phyloP scores from a whole-genome alignment of 306 rosid species.

The Glycyrrhiza uralensis region DNA sequence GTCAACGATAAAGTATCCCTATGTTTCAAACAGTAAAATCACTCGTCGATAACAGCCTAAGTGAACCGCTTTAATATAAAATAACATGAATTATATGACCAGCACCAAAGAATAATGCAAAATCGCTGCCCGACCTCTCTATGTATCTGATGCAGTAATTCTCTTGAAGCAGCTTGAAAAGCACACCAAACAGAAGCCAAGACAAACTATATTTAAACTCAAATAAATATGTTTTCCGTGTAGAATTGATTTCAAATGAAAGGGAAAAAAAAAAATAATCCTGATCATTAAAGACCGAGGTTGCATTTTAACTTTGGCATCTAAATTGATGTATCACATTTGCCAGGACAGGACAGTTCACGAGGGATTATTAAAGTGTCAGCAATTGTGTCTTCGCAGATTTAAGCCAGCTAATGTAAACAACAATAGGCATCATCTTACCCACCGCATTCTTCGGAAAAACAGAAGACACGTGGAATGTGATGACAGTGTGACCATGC shows the following conservation, averaged over 20 bases:
- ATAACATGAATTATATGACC: neutral
- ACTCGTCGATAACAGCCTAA: neutral
- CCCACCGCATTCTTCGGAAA: conserved; percentile 88
- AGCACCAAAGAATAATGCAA: neutral
- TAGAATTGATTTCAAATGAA: neutral
- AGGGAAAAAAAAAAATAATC: neutral
- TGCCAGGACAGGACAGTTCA: neutral
- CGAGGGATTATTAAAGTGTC: neutral
- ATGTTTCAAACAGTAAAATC: neutral
- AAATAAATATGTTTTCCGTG: neutral
- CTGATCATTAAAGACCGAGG: neutral
- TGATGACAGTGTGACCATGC: conserved; percentile 71
- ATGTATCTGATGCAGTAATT: neutral
- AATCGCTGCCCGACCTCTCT: neutral
- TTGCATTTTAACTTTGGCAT: neutral
- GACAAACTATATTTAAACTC: neutral
- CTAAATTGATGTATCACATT: neutral
- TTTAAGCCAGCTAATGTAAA: neutral
- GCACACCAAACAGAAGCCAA: conserved; percentile 1
- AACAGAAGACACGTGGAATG: conserved; percentile 67
- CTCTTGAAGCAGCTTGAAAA: neutral
- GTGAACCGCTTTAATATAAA: neutral
- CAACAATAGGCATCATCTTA: conserved; percentile 56
- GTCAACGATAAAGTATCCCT: neutral
- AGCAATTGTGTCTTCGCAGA: neutral